These are phyloP conservation scores for Royoungia palumana DNA, from an alignment of 768 basidiomycete species.

Conservation along the genomic window DNA sequence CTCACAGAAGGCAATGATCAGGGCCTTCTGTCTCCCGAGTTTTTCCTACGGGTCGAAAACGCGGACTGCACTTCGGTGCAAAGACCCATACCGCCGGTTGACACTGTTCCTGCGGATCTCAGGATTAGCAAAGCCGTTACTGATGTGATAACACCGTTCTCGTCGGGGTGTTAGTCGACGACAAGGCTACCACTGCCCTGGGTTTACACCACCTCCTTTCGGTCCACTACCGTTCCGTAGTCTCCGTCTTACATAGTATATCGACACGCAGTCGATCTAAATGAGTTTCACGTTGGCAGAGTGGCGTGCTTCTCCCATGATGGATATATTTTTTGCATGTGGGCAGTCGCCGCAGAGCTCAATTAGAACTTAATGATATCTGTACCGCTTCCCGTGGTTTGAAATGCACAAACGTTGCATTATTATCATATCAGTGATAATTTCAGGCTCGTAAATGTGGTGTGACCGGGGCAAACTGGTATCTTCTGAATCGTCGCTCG, in stretches of 20 bases:
- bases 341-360: neutral
- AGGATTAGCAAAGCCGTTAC: neutral
- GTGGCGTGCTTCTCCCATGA: neutral
- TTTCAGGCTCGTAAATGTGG: too few relatives aligned
- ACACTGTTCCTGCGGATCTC: neutral
- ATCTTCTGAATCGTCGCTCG: too few relatives aligned
- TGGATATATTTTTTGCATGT: neutral
- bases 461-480: too few relatives aligned
- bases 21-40: slow-evolving; percentile 59
- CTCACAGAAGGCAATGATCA: slow-evolving; percentile 72
- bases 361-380: neutral
- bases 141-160: neutral
- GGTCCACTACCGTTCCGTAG: neutral
- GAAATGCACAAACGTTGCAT: neutral
- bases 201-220: neutral
- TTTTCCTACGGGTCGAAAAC: slow-evolving; percentile 69
- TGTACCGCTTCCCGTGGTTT: neutral
- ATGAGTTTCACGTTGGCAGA: neutral
- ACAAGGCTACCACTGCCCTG: neutral
- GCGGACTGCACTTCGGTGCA: slow-evolving; percentile 17
- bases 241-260: neutral
- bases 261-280: neutral
- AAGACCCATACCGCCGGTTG: slow-evolving; percentile 7
- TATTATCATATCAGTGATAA: neutral
- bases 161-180: neutral